Evolutionary conservation across 768 basidiomycete genomes (phyloP).

Genomic region (Amanita polypyramis): DNA sequence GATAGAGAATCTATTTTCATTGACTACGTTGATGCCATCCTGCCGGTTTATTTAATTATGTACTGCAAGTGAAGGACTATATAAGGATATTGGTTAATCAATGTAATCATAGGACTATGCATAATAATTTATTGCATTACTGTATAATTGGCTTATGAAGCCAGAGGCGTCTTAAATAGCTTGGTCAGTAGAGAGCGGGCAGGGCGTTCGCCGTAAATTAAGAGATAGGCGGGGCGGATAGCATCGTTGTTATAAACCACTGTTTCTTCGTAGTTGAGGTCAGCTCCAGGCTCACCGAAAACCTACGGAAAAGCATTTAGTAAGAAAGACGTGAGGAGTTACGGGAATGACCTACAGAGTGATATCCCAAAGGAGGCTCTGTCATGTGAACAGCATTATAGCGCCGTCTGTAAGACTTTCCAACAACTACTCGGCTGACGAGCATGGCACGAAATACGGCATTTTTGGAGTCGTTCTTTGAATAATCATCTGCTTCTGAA

Average conservation of each 20-base stretch:
- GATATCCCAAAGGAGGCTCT: conserved; percentile 44
- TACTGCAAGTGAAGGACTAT: conserved; percentile 30
- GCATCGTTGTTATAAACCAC: conserved; percentile 60
- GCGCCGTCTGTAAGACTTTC: conserved; percentile 40
- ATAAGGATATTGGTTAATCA: conserved; percentile 2
- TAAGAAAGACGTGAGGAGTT: neutral
- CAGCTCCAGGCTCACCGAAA: conserved; percentile 50
- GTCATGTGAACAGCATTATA: conserved; percentile 37
- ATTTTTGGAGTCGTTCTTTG: conserved; percentile 28
- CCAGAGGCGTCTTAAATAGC: conserved; percentile 39
- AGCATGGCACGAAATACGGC: conserved; percentile 39
- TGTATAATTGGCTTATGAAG: conserved; percentile 19
- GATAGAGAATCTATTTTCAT: conserved; percentile 45
- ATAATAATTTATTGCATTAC: neutral
- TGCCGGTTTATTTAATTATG: conserved; percentile 50
- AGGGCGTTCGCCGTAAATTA: conserved; percentile 43
- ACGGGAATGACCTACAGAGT: conserved; percentile 33
- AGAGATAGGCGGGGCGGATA: conserved; percentile 52
- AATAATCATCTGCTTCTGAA: conserved; percentile 60
- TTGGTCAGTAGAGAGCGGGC: conserved; percentile 22
- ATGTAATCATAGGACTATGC: conserved; percentile 7
- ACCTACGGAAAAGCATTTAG: conserved; percentile 27
- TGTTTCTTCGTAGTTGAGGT: conserved; percentile 61
- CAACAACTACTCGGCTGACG: conserved; percentile 54
- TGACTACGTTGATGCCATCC: conserved; percentile 40